These are phyloP conservation scores for Fusarium sp. DNA, from an alignment of 2,329 filamentous ascomycete species.

Conservation along the genomic window DNA sequence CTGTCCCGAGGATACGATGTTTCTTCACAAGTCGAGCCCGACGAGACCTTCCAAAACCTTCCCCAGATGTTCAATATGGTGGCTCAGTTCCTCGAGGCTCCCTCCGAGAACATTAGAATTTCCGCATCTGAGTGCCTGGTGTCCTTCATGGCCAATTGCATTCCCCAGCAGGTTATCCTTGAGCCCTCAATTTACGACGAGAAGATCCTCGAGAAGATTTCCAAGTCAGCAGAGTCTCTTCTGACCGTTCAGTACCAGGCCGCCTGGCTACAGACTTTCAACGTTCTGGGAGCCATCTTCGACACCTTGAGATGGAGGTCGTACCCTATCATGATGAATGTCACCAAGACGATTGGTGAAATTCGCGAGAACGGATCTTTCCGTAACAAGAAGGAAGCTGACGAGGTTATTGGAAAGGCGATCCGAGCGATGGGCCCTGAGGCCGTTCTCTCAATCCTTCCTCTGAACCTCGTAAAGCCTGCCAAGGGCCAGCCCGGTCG, in stretches of 20 bases:
- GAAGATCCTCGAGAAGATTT: slow-evolving; percentile 85
- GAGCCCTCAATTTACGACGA: slow-evolving; percentile 94
- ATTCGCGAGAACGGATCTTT: slow-evolving; percentile 90
- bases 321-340: slow-evolving; percentile 78
- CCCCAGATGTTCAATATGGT: slow-evolving; percentile 86
- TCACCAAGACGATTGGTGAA: slow-evolving; percentile 84
- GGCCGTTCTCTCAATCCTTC: slow-evolving; percentile 82
- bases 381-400: slow-evolving; percentile 92
- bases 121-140: slow-evolving; percentile 95
- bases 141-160: slow-evolving; percentile 90
- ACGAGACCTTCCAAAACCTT: slow-evolving; percentile 91
- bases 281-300: slow-evolving; percentile 86
- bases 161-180: slow-evolving; percentile 83
- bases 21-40: slow-evolving; percentile 85
- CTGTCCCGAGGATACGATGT: slow-evolving; percentile 95
- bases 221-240: slow-evolving; percentile 76
- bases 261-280: slow-evolving; percentile 95
- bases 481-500: slow-evolving; percentile 82
- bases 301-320: slow-evolving; percentile 87
- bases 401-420: slow-evolving; percentile 87
- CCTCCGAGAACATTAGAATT: slow-evolving; percentile 91
- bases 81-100: slow-evolving; percentile 82
- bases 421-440: slow-evolving; percentile 91
- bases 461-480: slow-evolving; percentile 84
- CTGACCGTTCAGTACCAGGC: slow-evolving; percentile 92